Conservation (phyloP, 2,329 filamentous ascomycete genomes). For the Cladophialophora bantiana region DNA sequence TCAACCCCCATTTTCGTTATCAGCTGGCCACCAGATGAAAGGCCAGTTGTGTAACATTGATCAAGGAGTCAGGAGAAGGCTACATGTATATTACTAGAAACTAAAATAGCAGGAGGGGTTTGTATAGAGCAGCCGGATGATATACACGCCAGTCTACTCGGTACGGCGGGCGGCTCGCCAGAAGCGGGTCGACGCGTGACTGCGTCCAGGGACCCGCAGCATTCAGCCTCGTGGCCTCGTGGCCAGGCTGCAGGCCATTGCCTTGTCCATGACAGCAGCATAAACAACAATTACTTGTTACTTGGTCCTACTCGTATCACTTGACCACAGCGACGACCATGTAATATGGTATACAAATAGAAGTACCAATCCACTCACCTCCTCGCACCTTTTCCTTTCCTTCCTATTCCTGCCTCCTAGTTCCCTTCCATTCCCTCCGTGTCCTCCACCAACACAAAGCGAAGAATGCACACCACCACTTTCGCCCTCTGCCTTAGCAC, state of each 20-base stretch:
- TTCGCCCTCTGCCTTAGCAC: conserved; percentile 5
- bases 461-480: not conserved
- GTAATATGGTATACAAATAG: conserved; percentile 10
- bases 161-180: too few relatives aligned
- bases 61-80: too few relatives aligned
- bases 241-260: not conserved
- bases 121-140: too few relatives aligned
- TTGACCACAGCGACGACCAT: conserved; percentile 29
- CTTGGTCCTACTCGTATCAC: conserved; percentile 12
- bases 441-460: too few relatives aligned
- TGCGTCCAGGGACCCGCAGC: not conserved
- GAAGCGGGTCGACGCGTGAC: not conserved
- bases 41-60: too few relatives aligned
- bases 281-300: not conserved
- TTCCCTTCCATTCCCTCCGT: too few relatives aligned
- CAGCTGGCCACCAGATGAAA: too few relatives aligned
- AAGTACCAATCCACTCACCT: not conserved
- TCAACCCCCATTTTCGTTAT: too few relatives aligned
- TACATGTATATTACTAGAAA: too few relatives aligned
- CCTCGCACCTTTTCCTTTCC: not conserved
- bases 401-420: too few relatives aligned
- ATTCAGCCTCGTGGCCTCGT: not conserved
- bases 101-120: too few relatives aligned
- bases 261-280: conserved; percentile 24
- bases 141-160: too few relatives aligned